phyloP scores from a whole-genome alignment of 306 rosid genomes.

The Casuarina cunninghamiana region DNA sequence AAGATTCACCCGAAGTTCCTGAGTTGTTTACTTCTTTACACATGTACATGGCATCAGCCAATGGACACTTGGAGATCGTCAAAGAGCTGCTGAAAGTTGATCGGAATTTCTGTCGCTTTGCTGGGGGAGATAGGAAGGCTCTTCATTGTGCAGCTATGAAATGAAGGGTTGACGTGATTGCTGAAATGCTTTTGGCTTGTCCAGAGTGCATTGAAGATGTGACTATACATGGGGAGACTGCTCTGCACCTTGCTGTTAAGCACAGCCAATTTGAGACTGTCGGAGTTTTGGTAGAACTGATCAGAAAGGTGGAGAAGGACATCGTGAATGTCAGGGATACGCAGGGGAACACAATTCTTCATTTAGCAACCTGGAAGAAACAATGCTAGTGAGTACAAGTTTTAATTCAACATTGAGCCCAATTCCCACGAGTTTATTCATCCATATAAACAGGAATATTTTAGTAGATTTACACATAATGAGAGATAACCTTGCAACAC shows the following conservation, averaged over 20 bases:
- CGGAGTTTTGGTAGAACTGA: slow-evolving; percentile 9
- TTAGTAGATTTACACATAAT: too few species aligned
- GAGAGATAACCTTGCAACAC: too few species aligned
- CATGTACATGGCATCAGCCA: slow-evolving; percentile 32
- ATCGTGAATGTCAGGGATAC: slow-evolving; percentile 18
- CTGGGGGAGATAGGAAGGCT: slow-evolving; percentile 31
- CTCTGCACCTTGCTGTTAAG: slow-evolving; percentile 37
- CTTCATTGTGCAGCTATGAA: slow-evolving; percentile 38
- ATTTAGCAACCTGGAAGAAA: slow-evolving; percentile 38
- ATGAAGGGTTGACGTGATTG: slow-evolving; percentile 26
- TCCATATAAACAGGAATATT: too few species aligned
- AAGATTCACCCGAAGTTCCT: too few species aligned
- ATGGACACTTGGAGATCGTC: slow-evolving; percentile 31
- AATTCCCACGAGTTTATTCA: too few species aligned
- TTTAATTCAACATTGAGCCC: too few species aligned
- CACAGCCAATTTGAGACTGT: slow-evolving; percentile 27
- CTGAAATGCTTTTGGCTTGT: slow-evolving; percentile 31
- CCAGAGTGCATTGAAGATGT: slow-evolving; percentile 35
- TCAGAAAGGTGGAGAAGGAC: slow-evolving; percentile 8
- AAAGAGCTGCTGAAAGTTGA: slow-evolving; percentile 31
- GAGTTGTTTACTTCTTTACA: too few species aligned
- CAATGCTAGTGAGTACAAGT: slow-evolving; percentile 17
- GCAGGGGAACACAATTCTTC: slow-evolving; percentile 31
- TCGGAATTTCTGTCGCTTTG: slow-evolving; percentile 19
- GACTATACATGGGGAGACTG: slow-evolving; percentile 23